Evolutionary conservation across 352 stramenopile genomes (phyloP).

Genomic region (Globisporangium alternatum): DNA sequence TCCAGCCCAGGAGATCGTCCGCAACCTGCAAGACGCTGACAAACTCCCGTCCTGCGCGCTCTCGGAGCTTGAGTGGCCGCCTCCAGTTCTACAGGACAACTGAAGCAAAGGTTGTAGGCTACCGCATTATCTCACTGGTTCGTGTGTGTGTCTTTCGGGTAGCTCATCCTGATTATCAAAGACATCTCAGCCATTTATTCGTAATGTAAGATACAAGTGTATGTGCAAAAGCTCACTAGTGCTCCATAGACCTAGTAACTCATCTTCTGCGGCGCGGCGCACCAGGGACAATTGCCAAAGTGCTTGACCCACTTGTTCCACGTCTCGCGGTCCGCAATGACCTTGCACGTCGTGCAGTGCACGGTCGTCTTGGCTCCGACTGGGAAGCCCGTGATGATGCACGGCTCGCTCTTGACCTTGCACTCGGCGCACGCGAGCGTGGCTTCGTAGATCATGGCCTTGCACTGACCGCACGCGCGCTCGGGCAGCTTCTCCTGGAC

Average conservation of each 20-base stretch:
- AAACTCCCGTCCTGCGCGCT: conserved; percentile 25
- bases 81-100: background rate
- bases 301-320: conserved; percentile 91
- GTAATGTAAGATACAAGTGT: background rate
- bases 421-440: conserved; percentile 75
- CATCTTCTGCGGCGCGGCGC: conserved; percentile 79
- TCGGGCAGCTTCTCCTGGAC: conserved; percentile 90
- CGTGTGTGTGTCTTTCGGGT: background rate
- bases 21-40: conserved; percentile 15
- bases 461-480: conserved; percentile 64
- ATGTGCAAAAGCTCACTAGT: background rate
- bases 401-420: conserved; percentile 74
- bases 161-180: background rate
- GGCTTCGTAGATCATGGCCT: conserved; percentile 88
- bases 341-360: conserved; percentile 87
- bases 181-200: too few relatives aligned
- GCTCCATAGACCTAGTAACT: conserved; percentile 46
- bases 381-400: conserved; percentile 91
- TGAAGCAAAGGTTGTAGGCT: background rate
- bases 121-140: background rate
- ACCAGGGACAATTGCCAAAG: conserved; percentile 82
- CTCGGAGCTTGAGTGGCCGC: conserved; percentile 12
- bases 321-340: conserved; percentile 79
- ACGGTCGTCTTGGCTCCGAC: conserved; percentile 85
- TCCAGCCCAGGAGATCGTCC: conserved; percentile 30